A percentile compares a stretch with the other conserved stretches of the same genome.
Evolutionary conservation across 805 yeast genomes (phyloP).

Genomic region (Candida maltosa): DNA sequence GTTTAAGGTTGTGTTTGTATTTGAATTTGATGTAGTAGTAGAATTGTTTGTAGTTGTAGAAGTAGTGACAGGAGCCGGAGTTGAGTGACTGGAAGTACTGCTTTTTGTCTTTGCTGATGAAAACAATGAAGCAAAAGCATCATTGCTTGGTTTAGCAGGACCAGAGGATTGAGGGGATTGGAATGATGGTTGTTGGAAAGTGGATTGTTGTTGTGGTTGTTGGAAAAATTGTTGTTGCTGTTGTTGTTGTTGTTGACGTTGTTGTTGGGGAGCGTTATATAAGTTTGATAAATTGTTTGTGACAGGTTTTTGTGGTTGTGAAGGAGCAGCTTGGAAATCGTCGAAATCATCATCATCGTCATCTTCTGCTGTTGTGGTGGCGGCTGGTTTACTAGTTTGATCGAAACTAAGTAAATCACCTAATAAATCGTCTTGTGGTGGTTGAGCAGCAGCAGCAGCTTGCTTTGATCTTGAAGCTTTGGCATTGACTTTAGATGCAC

Average conservation of each 20-base stretch:
- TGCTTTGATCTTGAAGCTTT: slow-evolving; percentile 7
- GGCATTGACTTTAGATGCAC: slow-evolving; percentile 33
- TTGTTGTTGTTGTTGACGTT: slow-evolving; percentile 12
- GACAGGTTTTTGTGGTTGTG: slow-evolving; percentile 11
- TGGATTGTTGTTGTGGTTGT: slow-evolving; percentile 9
- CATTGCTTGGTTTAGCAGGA: slow-evolving; percentile 45
- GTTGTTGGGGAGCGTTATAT: slow-evolving; percentile 19
- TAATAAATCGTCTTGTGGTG: slow-evolving; percentile 47
- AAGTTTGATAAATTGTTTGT: slow-evolving; percentile 14
- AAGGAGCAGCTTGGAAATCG: slow-evolving; percentile 73
- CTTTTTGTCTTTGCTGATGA: slow-evolving; percentile 56
- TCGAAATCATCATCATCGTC: slow-evolving; percentile 76
- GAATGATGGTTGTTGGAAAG: slow-evolving; percentile 15
- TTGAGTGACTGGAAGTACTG: slow-evolving; percentile 15
- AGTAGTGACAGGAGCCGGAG: slow-evolving; percentile 9
- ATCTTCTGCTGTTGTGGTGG: slow-evolving; percentile 13
- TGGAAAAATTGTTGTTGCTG: slow-evolving; percentile 9
- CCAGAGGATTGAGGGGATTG: slow-evolving; percentile 38
- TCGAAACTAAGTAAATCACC: slow-evolving; percentile 46
- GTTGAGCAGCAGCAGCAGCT: slow-evolving; percentile 23
- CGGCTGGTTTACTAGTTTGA: not conserved
- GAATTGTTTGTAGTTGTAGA: slow-evolving; percentile 3
- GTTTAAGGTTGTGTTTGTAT: slow-evolving; percentile 1
- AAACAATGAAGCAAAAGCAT: slow-evolving; percentile 72
- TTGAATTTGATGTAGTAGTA: not conserved